Conservation (phyloP, 148 eudicot genomes). For the Persicaria maculosa region DNA sequence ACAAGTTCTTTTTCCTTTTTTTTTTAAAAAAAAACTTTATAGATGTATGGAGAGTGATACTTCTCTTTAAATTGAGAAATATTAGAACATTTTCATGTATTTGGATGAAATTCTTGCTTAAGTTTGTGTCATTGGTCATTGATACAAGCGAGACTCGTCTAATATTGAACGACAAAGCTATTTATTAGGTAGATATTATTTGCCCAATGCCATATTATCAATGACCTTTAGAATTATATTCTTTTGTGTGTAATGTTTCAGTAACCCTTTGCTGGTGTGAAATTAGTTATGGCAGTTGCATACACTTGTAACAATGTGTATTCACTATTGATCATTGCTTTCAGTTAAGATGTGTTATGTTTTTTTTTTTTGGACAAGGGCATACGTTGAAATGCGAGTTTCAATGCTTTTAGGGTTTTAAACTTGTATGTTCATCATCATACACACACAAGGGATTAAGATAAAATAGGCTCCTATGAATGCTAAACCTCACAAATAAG, state of each 20-base stretch:
- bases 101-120: neutral
- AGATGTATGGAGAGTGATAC: neutral
- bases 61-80: neutral
- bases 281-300: neutral
- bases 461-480: too few species aligned
- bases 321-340: neutral
- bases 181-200: conserved; percentile 3
- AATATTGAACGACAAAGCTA: neutral
- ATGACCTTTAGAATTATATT: neutral
- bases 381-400: too few species aligned
- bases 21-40: neutral
- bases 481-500: too few species aligned
- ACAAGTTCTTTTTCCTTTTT: neutral
- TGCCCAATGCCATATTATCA: neutral
- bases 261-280: neutral
- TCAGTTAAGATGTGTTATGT: neutral
- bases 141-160: neutral
- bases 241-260: neutral
- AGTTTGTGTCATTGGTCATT: conserved; percentile 1
- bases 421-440: too few species aligned
- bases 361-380: too few species aligned
- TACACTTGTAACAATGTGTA: neutral
- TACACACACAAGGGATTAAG: too few species aligned
- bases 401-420: too few species aligned
- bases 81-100: neutral